Evolutionary conservation across 371 early-diverging fungal genomes (phyloP).

Genomic region (Actinomortierella ambigua): DNA sequence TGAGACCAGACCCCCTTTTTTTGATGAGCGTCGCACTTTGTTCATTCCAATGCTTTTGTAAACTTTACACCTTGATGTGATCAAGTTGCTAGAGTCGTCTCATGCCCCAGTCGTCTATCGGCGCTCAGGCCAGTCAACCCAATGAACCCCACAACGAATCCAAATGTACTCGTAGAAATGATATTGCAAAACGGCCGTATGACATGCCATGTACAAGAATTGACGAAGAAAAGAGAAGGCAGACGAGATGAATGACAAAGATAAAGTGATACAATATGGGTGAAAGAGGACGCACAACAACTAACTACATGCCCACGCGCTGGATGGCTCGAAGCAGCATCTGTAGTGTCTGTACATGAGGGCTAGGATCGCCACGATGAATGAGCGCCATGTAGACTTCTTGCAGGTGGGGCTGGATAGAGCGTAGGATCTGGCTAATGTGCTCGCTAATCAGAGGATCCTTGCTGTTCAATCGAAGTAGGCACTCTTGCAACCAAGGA

Average conservation of each 20-base stretch:
- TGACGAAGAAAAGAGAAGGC: too few relatives aligned
- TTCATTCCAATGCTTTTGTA: too few relatives aligned
- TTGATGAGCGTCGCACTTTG: too few relatives aligned
- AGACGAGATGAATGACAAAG: neutral
- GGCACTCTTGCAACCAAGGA: constrained; percentile 39
- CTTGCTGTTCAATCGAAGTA: constrained; percentile 30
- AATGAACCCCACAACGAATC: too few relatives aligned
- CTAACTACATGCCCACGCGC: constrained; percentile 12
- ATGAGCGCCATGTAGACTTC: constrained; percentile 20
- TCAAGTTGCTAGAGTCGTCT: too few relatives aligned
- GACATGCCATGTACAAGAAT: too few relatives aligned
- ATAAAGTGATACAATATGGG: neutral
- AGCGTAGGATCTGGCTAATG: constrained; percentile 25
- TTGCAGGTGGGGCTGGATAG: constrained; percentile 21
- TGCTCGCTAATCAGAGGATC: constrained; percentile 27
- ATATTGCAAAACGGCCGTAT: too few relatives aligned
- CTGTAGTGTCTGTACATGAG: constrained; percentile 27
- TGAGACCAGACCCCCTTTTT: too few relatives aligned
- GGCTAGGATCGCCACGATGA: constrained; percentile 16
- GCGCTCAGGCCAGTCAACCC: too few relatives aligned
- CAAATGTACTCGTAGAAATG: too few relatives aligned
- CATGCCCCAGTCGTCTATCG: too few relatives aligned
- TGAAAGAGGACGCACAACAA: neutral
- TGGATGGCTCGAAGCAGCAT: constrained; percentile 22
- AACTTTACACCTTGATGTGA: too few relatives aligned